Percentiles rank a stretch among this genome's conserved stretches.
These are phyloP conservation scores for Brassica carinata DNA, from an alignment of 345 rosid species.

Conservation along the genomic window DNA sequence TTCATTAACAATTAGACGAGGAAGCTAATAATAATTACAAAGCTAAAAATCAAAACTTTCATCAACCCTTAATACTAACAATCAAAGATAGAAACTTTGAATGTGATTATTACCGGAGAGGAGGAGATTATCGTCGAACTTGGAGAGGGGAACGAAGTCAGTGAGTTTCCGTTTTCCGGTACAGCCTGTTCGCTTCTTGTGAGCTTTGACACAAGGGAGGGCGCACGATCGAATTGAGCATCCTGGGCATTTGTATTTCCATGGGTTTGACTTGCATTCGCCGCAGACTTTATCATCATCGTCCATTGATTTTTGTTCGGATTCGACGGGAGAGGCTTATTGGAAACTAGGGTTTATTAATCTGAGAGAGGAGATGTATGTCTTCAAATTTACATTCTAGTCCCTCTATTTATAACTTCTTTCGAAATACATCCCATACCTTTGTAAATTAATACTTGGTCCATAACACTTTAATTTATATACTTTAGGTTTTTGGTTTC, in stretches of 20 bases:
- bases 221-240: constrained; percentile 80
- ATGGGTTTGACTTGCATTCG: constrained; percentile 59
- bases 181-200: constrained; percentile 80
- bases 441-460: background rate
- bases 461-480: background rate
- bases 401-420: background rate
- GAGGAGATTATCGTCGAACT: constrained; percentile 66
- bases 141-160: constrained; percentile 54
- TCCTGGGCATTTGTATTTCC: constrained; percentile 88
- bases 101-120: constrained; percentile 62
- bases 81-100: background rate
- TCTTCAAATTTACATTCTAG: constrained; percentile 6
- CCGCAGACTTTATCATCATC: constrained; percentile 42
- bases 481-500: background rate
- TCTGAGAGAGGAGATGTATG: background rate
- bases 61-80: too few relatives aligned
- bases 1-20: background rate
- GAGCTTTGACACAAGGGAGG: constrained; percentile 77
- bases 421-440: background rate
- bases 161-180: constrained; percentile 62
- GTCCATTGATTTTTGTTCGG: background rate
- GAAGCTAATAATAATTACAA: background rate
- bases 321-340: background rate
- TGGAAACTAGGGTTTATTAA: constrained; percentile 28
- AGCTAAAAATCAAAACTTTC: background rate